A percentile compares a stretch with the other conserved stretches of the same genome.
Evolutionary conservation across 1,284 basidiomycete genomes (phyloP).

Genomic region (Ceratobasidium sp.): DNA sequence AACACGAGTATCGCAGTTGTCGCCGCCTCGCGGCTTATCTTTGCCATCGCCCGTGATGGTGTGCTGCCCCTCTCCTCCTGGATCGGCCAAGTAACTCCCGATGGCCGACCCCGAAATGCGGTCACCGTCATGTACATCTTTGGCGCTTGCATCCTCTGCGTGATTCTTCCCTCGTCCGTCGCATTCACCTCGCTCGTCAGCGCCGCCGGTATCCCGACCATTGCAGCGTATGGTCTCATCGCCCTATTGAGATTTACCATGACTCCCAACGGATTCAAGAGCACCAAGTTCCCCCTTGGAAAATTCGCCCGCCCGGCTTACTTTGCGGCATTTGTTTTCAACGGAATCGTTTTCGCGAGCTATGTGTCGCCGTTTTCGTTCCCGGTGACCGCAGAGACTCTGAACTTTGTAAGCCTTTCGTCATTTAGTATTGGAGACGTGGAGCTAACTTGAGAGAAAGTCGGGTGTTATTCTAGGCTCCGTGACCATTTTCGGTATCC

Average conservation of each 20-base stretch:
- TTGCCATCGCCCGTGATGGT: slow-evolving; percentile 86
- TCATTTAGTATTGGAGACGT: neutral
- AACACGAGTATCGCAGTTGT: slow-evolving; percentile 85
- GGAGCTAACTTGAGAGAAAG: slow-evolving; percentile 50
- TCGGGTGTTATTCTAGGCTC: slow-evolving; percentile 76
- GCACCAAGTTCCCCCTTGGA: slow-evolving; percentile 74
- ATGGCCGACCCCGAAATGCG: slow-evolving; percentile 79
- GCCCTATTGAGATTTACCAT: slow-evolving; percentile 70
- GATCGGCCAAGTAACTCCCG: slow-evolving; percentile 73
- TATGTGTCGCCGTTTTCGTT: slow-evolving; percentile 83
- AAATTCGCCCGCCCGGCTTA: slow-evolving; percentile 71
- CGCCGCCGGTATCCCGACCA: slow-evolving; percentile 79
- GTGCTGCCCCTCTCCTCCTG: slow-evolving; percentile 80
- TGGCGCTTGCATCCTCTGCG: slow-evolving; percentile 72
- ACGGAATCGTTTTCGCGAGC: slow-evolving; percentile 72
- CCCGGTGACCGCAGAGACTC: slow-evolving; percentile 71
- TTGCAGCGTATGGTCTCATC: slow-evolving; percentile 82
- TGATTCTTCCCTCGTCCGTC: slow-evolving; percentile 82
- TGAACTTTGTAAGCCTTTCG: slow-evolving; percentile 73
- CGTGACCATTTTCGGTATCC: slow-evolving; percentile 75
- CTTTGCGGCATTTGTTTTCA: slow-evolving; percentile 69
- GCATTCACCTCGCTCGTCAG: slow-evolving; percentile 86
- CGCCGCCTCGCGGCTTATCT: slow-evolving; percentile 82
- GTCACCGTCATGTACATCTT: slow-evolving; percentile 83
- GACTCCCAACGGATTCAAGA: slow-evolving; percentile 76